These are phyloP conservation scores for Purpureocillium lavendulum DNA, from an alignment of 2,329 filamentous ascomycete genomes.

Conservation along the genomic window DNA sequence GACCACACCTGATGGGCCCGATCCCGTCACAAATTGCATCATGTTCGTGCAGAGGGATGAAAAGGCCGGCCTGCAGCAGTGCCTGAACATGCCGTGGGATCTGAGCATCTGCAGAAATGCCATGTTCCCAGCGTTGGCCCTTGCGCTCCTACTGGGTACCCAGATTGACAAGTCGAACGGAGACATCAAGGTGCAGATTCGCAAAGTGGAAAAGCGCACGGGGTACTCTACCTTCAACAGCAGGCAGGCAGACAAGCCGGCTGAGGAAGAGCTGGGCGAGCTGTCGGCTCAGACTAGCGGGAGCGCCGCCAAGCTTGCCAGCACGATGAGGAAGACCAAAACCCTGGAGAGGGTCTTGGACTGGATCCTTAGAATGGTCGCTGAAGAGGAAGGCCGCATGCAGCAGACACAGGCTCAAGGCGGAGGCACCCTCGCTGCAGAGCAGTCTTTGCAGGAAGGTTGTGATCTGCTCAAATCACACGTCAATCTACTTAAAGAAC, in stretches of 20 bases:
- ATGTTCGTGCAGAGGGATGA: conserved; percentile 19
- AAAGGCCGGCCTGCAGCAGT: conserved; percentile 13
- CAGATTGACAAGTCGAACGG: conserved; percentile 23
- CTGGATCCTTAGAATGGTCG: conserved; percentile 15
- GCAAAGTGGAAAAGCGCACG: conserved; percentile 25
- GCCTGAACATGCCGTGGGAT: conserved; percentile 19
- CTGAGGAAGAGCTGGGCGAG: conserved; percentile 18
- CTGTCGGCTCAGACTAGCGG: conserved; percentile 26
- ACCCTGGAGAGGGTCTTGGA: conserved; percentile 23
- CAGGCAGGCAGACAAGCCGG: conserved; percentile 16
- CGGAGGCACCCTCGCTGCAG: not conserved
- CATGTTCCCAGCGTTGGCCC: conserved; percentile 27
- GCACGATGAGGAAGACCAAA: conserved; percentile 25
- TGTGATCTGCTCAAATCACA: conserved; percentile 16
- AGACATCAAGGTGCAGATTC: conserved; percentile 21
- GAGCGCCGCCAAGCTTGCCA: conserved; percentile 26
- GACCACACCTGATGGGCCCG: conserved; percentile 1
- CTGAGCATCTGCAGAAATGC: conserved; percentile 15
- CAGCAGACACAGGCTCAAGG: not conserved
- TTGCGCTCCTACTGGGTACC: conserved; percentile 21
- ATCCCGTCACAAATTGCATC: conserved; percentile 19
- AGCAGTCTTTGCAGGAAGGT: conserved; percentile 1
- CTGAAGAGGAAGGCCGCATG: conserved; percentile 2
- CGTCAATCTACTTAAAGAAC: conserved; percentile 19
- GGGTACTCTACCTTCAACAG: conserved; percentile 24